Conservation (phyloP, 331 rosid genomes). For the Spiraea crenata region DNA sequence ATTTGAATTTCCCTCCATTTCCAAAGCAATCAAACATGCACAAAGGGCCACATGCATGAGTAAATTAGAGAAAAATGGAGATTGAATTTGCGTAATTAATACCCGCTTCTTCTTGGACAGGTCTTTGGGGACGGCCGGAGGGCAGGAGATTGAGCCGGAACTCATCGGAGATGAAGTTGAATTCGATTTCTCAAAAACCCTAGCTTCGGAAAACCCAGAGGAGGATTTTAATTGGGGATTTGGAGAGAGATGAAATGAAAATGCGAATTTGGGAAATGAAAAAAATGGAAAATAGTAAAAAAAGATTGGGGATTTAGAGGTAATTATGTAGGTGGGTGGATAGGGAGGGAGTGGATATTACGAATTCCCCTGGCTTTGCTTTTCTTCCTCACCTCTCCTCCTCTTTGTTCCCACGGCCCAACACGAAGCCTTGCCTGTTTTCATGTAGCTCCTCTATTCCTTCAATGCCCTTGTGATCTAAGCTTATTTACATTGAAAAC, state of each 20-base stretch:
- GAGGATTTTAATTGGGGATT: neutral
- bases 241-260: neutral
- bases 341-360: constrained; percentile 60
- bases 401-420: neutral
- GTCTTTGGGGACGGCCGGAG: constrained; percentile 32
- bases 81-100: neutral
- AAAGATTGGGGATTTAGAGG: constrained; percentile 5
- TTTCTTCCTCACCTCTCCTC: neutral
- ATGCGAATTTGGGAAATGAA: too few species aligned
- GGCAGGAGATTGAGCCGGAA: constrained; percentile 29
- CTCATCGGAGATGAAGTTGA: constrained; percentile 33
- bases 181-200: neutral
- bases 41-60: neutral
- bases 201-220: neutral
- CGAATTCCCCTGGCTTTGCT: constrained; percentile 12
- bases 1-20: neutral
- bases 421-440: neutral
- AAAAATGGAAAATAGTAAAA: neutral
- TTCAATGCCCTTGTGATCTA: neutral
- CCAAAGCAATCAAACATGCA: constrained; percentile 6
- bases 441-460: neutral
- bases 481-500: neutral
- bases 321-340: constrained; percentile 10
- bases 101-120: constrained; percentile 62
- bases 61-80: neutral